These are phyloP conservation scores for Oxyria digyna DNA, from an alignment of 148 eudicot genomes.

Conservation along the genomic window DNA sequence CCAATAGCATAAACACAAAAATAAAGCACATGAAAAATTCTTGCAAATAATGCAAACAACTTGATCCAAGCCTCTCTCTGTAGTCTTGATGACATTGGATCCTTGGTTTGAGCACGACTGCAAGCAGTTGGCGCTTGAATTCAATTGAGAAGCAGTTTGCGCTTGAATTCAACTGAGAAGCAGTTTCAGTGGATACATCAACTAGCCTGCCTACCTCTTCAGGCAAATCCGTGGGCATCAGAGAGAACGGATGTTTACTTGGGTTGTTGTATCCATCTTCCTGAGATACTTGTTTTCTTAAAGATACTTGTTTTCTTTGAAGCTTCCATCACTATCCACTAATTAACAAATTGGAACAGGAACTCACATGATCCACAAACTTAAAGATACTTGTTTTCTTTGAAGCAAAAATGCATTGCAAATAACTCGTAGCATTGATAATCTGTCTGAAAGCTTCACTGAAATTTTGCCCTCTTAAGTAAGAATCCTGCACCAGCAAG, in stretches of 20 bases:
- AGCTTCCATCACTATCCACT: constrained; percentile 12
- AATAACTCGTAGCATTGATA: not conserved
- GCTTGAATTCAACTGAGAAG: too few relatives aligned
- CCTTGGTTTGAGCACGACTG: constrained; percentile 10
- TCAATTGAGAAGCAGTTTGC: too few relatives aligned
- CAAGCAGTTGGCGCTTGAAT: constrained; percentile 11
- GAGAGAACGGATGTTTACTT: too few relatives aligned
- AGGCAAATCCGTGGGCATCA: too few relatives aligned
- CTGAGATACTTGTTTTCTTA: constrained; percentile 39
- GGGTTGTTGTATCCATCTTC: constrained; percentile 46
- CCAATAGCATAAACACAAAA: too few relatives aligned
- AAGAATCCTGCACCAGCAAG: not conserved
- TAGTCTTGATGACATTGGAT: too few relatives aligned
- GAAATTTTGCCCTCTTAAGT: not conserved
- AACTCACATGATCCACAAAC: constrained; percentile 6
- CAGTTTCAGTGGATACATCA: constrained; percentile 14
- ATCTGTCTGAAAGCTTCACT: not conserved
- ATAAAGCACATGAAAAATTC: too few relatives aligned
- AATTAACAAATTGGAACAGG: constrained; percentile 9
- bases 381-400: not conserved
- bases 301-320: constrained; percentile 39
- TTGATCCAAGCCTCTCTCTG: too few relatives aligned
- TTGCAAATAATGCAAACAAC: too few relatives aligned
- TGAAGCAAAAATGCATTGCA: not conserved
- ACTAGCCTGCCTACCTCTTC: too few relatives aligned